Evolutionary conservation across 805 yeast genomes (phyloP), one percentile per base, ranked within the genome.

Genomic region (Candida bentonensis): DNA sequence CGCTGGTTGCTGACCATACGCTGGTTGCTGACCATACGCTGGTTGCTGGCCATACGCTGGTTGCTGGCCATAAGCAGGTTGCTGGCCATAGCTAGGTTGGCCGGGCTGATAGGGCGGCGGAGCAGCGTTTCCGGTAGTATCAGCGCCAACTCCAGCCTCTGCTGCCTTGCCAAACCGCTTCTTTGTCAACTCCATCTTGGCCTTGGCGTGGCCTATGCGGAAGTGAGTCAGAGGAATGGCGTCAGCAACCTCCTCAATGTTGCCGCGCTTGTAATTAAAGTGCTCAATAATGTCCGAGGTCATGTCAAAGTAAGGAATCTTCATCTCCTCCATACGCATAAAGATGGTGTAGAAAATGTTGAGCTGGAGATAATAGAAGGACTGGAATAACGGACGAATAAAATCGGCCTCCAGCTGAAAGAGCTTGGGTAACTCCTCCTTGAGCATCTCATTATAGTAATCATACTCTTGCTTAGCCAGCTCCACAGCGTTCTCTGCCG

Each of bases 311-410:
- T 92, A 92, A 15, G 96, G 96, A 52, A 92, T 92, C 67, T 92
- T 87, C 83, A 89, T 79, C 59, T 85, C 95, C 65, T 89, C 95
- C 85, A 89, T 84, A 55, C 83, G 76, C 58, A 74, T 81, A 68
- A 84, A 88, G 49, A 92, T 69, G 1, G 96, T 87, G 72, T 92
- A 92, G 64, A 88, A 92, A 46, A 92, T 86, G 68, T 92, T 92
- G 69, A 92, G 74, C 68, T 92, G 98, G 97, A 92, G 92, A 71
- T 78, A 92, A 66, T 92, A 92, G 63, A 92, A 80, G 45, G 94
- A 81, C 55, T 89, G 92, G 66, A 92, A 92, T 55, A 92, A 69
- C 17, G 98, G 98, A 58, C 79, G 81, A 59, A 92, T 88, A 60
- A 92, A 86, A 56, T 87, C 92, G 3, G 87, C 83, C 63, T 92